Base-by-base conservation (phyloP, 441 rosid species). In the Erodium texanum region DNA sequence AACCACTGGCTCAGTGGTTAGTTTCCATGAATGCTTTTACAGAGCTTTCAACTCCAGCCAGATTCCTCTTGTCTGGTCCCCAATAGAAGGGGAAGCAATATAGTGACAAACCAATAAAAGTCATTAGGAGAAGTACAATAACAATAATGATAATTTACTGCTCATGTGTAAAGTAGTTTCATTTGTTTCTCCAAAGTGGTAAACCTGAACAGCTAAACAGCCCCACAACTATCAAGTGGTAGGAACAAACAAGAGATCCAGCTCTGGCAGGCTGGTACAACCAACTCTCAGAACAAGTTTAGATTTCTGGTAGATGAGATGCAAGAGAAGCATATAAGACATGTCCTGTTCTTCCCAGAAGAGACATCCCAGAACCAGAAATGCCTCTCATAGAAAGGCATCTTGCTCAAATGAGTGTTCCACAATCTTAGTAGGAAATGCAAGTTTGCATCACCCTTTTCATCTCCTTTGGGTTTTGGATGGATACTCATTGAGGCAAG, bases 321-420 rank as follows among this genome's bases (percentile, higher is more conserved):
- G 61, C 3, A 62, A 15, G 38, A 22, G 18, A 24, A 65, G 23
- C 29, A 71, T 56, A 62, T 71, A 75, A 58, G 45, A 24, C 15
- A 27, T 41, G 65, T 63, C 38, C 10, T 52, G 34, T 43, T 67
- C 23, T 23, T 36, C 23, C 56, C 24, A 29, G 36, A 20, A 62
- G 32, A 18, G 32, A n/a, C 29, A 56, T 27, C 43, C 32, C 22
- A 63, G 62, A 22, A 65, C 24, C 19, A 24, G 34, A 61, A 24
- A 20, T 67, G 34, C 74, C 76, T 72, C 71, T 76, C 82, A 70
- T 64, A 52, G 80, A 69, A 79, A 77, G 27, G 82, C 85, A 68
- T 83, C 85, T 79, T 79, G 82, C 85, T 79, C 81, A 83, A 83
- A 83, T 83, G 85, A 77, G 85, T 73, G 78, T 81, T 83, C 83